Base-by-base conservation (phyloP, 2,329 filamentous ascomycete genomes). In the Rhynchosporium secalis region DNA sequence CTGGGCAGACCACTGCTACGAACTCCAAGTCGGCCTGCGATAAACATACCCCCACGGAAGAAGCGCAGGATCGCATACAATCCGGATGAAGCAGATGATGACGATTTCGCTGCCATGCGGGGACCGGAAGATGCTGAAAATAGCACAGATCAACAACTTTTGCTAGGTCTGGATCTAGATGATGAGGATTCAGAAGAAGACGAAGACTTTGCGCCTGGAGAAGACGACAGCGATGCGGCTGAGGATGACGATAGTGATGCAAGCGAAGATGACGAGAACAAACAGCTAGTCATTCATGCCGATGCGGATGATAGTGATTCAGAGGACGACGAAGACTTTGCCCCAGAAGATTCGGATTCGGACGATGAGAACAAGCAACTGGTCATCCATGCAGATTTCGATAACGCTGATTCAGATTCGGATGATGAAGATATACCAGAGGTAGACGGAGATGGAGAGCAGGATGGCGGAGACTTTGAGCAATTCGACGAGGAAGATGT, bases 1-100 rank as follows among this genome's bases (percentile, higher is more conserved):
- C 96, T 94, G 73, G 93, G 94, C 2, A 84, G 88, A 63, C 87
- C 89, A 0, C 86, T 86, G 71, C 77, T 94, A 8, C 84, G 83
- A 69, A 71, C 77, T 1, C 80, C 83, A 0, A 81, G 81, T 62
- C 83, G 92, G 52, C 92, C 92, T 0, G 74, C 82, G 0, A 78
- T 96, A 45, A 78, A 81, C 12, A 90, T 96, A 15, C 90, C 90
- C 0, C 87, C 92, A 1, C 82, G 87, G 65, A 96, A 95, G 73
- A 83, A 84, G 69, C 82, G 81, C 41, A 80, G 86, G 68, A 69
- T 88, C 68, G 74, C 74, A 10, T 77, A 79, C 60, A 69, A 75
- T 9, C 73, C 78, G 4, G 77, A 78, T n/a, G 71, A 76, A 4
- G 69, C 72, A n/a, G 64, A 71, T 3, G 68, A 67, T 60, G 72